Base-by-base conservation (phyloP, 2,329 filamentous ascomycete species). In the Polychaeton citri region DNA sequence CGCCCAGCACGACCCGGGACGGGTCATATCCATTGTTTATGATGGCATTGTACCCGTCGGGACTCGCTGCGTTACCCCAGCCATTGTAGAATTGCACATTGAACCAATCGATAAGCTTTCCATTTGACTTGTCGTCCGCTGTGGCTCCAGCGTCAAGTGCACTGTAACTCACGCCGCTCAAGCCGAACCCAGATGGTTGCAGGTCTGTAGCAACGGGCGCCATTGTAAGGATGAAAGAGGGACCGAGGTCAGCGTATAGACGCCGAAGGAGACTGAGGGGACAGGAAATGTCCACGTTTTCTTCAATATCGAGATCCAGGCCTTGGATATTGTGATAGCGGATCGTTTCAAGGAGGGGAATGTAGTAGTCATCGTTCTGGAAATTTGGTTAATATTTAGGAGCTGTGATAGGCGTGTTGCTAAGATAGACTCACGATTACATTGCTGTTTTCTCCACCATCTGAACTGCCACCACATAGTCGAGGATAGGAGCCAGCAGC, bases 251-350 rank as follows among this genome's bases (percentile, higher is more conserved):
- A 19, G 34, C n/a, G 31, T 50, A 35, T 17, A 53, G 40, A 6
- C 46, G 48, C 21, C 37, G 39, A 3, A 54, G 44, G 6, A 53
- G 43, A 15, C 43, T 42, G 5, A 51, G 33, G 4, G 51, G 41
- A 35, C 47, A 50, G 31, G 44, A 38, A 26, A 48, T 34, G 16
- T 41, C 30, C 12, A 53, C 48, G 17, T 30, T 19, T 36, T 54
- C 51, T 43, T 54, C 51, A 32, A 53, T 51, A 38, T 53, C 50
- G 17, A 54, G 45, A 36, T 54, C 51, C 6, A 54, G 39, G 19
- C 51, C 51, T 24, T 53, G 40, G 20, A 54, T 34, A 10, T 46
- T 44, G 41, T 51, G 45, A 33, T 38, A 37, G 9, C 37, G 42
- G 24, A 54, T 30, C n/a, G 45, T 51, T 32, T 49, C 33, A 19